Base-by-base conservation (phyloP, 2,329 filamentous ascomycete genomes). In the Pseudogymnoascus sp. region DNA sequence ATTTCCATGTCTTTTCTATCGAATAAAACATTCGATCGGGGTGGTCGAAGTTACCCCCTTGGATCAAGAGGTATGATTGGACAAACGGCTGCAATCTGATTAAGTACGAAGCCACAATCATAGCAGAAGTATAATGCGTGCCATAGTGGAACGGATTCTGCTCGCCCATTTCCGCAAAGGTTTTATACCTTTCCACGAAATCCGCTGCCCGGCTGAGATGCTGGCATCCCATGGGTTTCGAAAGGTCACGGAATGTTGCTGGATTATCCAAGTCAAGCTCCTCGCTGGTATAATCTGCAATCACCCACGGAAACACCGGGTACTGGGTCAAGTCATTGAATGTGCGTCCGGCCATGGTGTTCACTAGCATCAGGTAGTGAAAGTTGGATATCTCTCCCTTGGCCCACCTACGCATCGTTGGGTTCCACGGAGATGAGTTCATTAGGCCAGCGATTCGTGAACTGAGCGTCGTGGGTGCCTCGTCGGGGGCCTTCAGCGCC, bases 321-420 rank as follows among this genome's bases (percentile, higher is more conserved):
- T 99, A 99, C 71, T 99, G 95, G 0, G 94, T 99, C 16, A 99
- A 80, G 72, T 99, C 94, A 72, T 99, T 99, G 78, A 99, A 99
- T 0, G 94, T 97, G 61, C 94, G 83, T 2, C 94, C 94, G 28
- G 95, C 95, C 83, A 99, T 91, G 0, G 94, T 97, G 72, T 99
- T 99, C 71, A 99, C 87, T 65, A 97, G 86, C 93, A 99, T 99
- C 37, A 99, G 83, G 72, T 99, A 99, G 75, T 97, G 92, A 70
- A 99, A 99, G 74, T 99, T 99, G 12, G 93, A 97, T 60, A 97
- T 91, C 71, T 99, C 94, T 11, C 95, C 94, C 72, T 87, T 89
- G 64, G 94, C 84, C 94, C 94, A 99, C 73, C 87, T 88, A 67
- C 89, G 88, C 70, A 94, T 96, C 7, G 91, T 87, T 8, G 92